Evolutionary conservation across 129 eudicot species (phyloP), one percentile per base, ranked within the genome.

Genomic region (Kitagawia praeruptora): DNA sequence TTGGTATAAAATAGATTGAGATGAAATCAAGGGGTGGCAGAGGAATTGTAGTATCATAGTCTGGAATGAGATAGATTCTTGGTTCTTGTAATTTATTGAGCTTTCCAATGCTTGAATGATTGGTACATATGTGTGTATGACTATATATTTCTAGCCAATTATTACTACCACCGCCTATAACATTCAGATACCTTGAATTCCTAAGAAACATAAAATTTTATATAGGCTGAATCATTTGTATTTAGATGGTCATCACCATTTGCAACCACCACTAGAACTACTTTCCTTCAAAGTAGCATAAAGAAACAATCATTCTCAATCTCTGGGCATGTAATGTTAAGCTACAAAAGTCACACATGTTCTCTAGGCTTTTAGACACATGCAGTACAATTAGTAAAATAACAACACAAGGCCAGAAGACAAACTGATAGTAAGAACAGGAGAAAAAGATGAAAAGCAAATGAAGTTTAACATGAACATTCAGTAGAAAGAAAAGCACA

Each of bases 221-320:
- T 61, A 61, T 61, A 61, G 69, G 77, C 34, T 74, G 41, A 74
- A 25, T 74, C 61, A 74, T 41, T 45, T 74, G 40, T 27, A 74
- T 11, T 13, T 39, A 25, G 56, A 74, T 10, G 51, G 9, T 16
- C 39, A 45, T 73, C 76, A 73, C 18, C 45, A 41, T 73, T 72
- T 21, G 27, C 76, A 73, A 23, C 46, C 76, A 73, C 41, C 49
- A 39, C 45, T 41, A 37, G 27, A 7, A 71, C 11, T 23, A 4
- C 6, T 40, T 73, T 74, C 11, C 58, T 74, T 74, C 58, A 74
- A 74, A 74, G 61, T 74, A 46, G 38, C 58, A 74, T 46, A 28
- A 46, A 46, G 18, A 15, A 27, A 74, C 61, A 27, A 45, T 74
- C 56, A 27, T 74, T 46, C 61, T 46, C 77, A 74, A n/a, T 74